Percentiles rank a stretch among this genome's conserved stretches.
phyloP scores from a whole-genome alignment of 805 yeast genomes.

The Lachancea dasiensis region DNA sequence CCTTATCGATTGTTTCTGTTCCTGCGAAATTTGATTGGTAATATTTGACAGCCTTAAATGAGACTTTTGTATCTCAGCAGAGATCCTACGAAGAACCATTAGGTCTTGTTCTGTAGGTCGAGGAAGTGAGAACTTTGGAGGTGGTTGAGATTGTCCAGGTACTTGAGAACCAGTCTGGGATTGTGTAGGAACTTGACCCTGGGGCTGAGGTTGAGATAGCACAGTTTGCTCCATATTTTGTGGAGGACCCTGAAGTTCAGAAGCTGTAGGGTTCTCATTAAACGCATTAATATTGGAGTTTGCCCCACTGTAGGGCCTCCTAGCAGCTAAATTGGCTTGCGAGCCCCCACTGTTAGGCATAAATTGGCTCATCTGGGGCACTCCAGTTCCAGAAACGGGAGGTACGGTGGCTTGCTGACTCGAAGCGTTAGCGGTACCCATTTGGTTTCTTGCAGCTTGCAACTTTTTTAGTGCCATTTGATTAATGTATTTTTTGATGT shows the following conservation, averaged over 20 bases:
- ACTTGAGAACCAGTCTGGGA: too few species aligned
- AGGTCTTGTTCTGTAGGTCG: slow-evolving; percentile 56
- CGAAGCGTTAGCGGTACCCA: slow-evolving; percentile 14
- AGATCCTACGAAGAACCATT: slow-evolving; percentile 52
- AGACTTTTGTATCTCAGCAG: slow-evolving; percentile 62
- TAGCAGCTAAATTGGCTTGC: slow-evolving; percentile 4
- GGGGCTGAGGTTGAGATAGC: slow-evolving; percentile 12
- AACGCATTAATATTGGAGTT: not conserved
- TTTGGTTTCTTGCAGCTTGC: slow-evolving; percentile 23
- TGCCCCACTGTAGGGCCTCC: slow-evolving; percentile 6
- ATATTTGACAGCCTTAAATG: slow-evolving; percentile 63
- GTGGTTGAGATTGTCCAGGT: slow-evolving; percentile 17
- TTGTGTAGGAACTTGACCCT: slow-evolving; percentile 20
- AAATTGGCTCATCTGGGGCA: slow-evolving; percentile 11
- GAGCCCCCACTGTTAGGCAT: slow-evolving; percentile 1
- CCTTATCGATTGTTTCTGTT: slow-evolving; percentile 57
- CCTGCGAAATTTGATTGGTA: slow-evolving; percentile 52
- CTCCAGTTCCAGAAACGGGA: not conserved
- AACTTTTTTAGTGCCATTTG: slow-evolving; percentile 33
- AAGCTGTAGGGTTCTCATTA: not conserved
- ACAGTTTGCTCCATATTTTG: too few species aligned
- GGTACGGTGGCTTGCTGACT: slow-evolving; percentile 7
- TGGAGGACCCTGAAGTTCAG: not conserved
- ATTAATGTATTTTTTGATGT: slow-evolving; percentile 33
- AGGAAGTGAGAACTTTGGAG: slow-evolving; percentile 20